These are phyloP conservation scores for Usnea hakonensis DNA, from an alignment of 495 filamentous ascomycete genomes.

Conservation along the genomic window DNA sequence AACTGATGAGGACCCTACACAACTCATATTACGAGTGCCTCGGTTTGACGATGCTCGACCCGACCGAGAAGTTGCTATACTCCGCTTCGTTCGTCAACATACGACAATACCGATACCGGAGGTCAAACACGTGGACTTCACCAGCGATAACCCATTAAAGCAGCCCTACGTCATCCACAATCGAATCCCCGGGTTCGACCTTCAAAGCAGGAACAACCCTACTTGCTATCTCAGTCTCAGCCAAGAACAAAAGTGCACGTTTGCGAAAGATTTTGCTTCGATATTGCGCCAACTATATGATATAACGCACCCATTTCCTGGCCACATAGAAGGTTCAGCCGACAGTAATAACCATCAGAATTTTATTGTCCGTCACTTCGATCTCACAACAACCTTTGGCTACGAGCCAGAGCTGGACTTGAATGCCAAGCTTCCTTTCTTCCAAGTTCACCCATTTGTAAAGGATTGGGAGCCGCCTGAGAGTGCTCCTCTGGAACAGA, in stretches of 20 bases:
- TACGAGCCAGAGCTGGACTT: not conserved
- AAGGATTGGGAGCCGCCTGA: not conserved
- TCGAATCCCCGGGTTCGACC: conserved; percentile 4
- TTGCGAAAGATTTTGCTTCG: conserved; percentile 9
- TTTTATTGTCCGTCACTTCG: conserved; percentile 7
- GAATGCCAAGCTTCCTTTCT: conserved; percentile 2
- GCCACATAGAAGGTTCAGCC: not conserved
- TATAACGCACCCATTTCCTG: not conserved
- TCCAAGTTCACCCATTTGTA: not conserved
- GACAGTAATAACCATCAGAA: not conserved
- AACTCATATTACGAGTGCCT: conserved; percentile 10
- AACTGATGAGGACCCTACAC: not conserved
- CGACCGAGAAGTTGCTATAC: conserved; percentile 8
- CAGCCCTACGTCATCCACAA: conserved; percentile 16
- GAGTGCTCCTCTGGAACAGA: not conserved
- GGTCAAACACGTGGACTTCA: not conserved
- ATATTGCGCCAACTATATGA: conserved; percentile 1
- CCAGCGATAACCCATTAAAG: conserved; percentile 7
- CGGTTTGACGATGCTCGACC: not conserved
- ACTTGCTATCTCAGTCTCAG: conserved; percentile 1
- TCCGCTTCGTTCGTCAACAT: conserved; percentile 9
- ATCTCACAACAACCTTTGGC: not conserved
- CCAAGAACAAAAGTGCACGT: conserved; percentile 11
- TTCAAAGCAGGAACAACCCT: not conserved
- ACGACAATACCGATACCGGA: conserved; percentile 12